phyloP scores from a whole-genome alignment of 768 basidiomycete genomes.

The Hysterangium stoloniferum region DNA sequence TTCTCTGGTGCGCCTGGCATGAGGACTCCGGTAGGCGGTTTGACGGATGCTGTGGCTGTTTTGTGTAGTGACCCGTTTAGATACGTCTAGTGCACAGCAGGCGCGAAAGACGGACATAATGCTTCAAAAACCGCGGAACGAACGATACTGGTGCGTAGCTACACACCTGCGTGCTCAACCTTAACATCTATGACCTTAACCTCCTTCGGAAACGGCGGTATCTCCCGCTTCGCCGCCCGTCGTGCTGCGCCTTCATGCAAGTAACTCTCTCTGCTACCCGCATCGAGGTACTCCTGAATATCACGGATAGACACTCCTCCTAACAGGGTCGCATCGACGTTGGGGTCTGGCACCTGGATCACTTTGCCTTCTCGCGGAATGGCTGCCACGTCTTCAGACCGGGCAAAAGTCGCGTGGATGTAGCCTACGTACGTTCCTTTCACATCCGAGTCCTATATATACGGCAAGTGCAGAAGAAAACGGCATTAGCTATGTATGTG shows the following conservation, averaged over 20 bases:
- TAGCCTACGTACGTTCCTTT: conserved; percentile 34
- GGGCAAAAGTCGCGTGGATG: conserved; percentile 39
- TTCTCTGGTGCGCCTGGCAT: neutral
- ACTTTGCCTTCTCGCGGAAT: conserved; percentile 27
- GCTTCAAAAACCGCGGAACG: neutral
- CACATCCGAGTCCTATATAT: conserved; percentile 41
- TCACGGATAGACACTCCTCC: conserved; percentile 30
- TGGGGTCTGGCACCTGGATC: conserved; percentile 25
- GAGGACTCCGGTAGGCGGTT: too few relatives aligned
- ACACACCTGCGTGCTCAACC: conserved; percentile 6
- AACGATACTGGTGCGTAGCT: too few relatives aligned
- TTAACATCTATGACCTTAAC: conserved; percentile 7
- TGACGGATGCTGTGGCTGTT: neutral
- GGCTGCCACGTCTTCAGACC: conserved; percentile 32
- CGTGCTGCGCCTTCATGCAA: neutral
- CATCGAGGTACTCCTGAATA: conserved; percentile 21
- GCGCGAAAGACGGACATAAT: conserved; percentile 2
- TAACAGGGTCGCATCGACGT: conserved; percentile 14
- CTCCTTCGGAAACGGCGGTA: neutral
- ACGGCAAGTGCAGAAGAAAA: neutral
- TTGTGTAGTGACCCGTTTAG: neutral
- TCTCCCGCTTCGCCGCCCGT: neutral
- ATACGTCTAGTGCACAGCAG: neutral
- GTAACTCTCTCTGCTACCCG: neutral
- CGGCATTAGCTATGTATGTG: neutral